These are phyloP conservation scores for Urochloa ruziziensis DNA, from an alignment of 176 grass and related monocot genomes.

Conservation along the genomic window DNA sequence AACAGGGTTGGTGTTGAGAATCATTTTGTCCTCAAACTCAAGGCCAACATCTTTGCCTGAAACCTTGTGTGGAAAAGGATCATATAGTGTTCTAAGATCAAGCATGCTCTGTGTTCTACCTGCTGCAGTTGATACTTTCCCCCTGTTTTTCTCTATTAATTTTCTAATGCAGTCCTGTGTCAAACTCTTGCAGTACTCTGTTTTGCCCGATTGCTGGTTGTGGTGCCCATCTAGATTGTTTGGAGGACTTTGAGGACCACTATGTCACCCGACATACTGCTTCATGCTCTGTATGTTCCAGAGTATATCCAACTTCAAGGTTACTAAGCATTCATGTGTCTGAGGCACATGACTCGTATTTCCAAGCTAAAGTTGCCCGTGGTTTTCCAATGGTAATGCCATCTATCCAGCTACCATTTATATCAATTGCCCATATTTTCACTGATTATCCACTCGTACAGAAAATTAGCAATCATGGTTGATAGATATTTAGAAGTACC, in stretches of 20 bases:
- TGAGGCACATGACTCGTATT: conserved; percentile 94
- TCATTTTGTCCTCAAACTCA: not conserved
- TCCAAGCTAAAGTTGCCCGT: conserved; percentile 83
- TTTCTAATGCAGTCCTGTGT: conserved; percentile 11
- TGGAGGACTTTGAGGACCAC: conserved; percentile 90
- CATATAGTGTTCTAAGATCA: not conserved
- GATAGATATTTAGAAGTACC: not conserved
- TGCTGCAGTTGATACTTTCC: not conserved
- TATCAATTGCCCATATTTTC: not conserved
- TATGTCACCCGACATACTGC: conserved; percentile 80
- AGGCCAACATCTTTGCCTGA: not conserved
- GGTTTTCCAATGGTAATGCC: conserved; percentile 89
- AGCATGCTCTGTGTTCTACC: not conserved
- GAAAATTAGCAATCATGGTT: not conserved
- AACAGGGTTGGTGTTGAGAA: not conserved
- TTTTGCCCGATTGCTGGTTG: conserved; percentile 93
- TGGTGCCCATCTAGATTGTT: conserved; percentile 57
- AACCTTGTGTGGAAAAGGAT: not conserved
- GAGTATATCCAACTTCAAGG: conserved; percentile 84
- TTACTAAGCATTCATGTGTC: conserved; percentile 89
- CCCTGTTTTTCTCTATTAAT: not conserved
- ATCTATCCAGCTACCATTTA: not conserved
- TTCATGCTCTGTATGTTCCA: conserved; percentile 82
- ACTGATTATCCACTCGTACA: not conserved
- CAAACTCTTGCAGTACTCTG: conserved; percentile 44